These are phyloP conservation scores for Acorus calamus DNA, from an alignment of 106 monocot species.

Conservation along the genomic window DNA sequence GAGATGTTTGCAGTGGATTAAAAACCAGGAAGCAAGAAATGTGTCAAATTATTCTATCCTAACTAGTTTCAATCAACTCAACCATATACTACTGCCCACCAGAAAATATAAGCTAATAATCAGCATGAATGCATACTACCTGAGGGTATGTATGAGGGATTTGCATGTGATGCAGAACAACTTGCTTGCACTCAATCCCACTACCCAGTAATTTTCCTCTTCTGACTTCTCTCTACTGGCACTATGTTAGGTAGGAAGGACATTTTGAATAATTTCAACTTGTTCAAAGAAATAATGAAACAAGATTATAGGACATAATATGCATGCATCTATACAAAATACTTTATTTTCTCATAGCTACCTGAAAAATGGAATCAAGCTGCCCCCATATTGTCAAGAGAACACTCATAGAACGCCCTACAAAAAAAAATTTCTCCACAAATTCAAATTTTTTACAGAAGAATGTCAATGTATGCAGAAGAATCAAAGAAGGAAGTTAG, in stretches of 20 bases:
- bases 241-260: constrained; percentile 23
- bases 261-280: constrained; percentile 2
- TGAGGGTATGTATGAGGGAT: too few species aligned
- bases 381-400: constrained; percentile 56
- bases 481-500: neutral
- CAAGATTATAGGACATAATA: too few species aligned
- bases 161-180: constrained; percentile 89
- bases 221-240: constrained; percentile 61
- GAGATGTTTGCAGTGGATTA: too few species aligned
- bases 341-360: constrained; percentile 3
- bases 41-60: too few species aligned
- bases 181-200: constrained; percentile 69
- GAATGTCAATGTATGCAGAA: neutral
- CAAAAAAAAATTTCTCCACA: neutral
- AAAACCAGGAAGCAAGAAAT: too few species aligned
- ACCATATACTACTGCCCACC: too few species aligned
- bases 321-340: too few species aligned
- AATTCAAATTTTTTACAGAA: too few species aligned
- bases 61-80: too few species aligned
- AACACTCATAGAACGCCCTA: constrained; percentile 81
- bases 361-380: constrained; percentile 96
- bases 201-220: constrained; percentile 87
- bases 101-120: too few species aligned
- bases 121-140: too few species aligned
- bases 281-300: too few species aligned